Base-by-base conservation (phyloP, 225 moss, liverwort and hornwort genomes). In the Physcomitrellopsis africana region DNA sequence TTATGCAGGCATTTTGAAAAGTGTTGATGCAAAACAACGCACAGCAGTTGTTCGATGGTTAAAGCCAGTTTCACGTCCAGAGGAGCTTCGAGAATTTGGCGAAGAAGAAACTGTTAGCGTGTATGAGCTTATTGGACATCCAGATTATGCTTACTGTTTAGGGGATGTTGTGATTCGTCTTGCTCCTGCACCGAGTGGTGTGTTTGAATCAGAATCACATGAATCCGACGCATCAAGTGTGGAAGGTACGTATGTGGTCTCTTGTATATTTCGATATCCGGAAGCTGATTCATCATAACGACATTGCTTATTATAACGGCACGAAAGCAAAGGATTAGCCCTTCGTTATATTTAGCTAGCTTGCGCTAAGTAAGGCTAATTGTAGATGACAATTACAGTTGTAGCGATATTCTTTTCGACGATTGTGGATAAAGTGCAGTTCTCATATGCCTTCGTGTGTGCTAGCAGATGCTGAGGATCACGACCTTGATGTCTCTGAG, bases 161-260 rank as follows among this genome's bases (percentile, higher is more conserved):
- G 95, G 95, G 51, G 99, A 99, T 83, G 91, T 95, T 41, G 95
- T 99, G 24, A 89, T 99, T 81, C 95, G 99, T 69, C 80, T 95
- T 66, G 85, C 84, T 58, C 86, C 92, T 73, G 82, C 75, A 72
- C 56, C 84, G 42, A 70, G 84, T 68, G 81, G 37, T 58, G 57
- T n/a, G 63, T 82, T 81, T 44, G 83, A 72, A 43, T 49, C 60
- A 54, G 67, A 60, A 68, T 51, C 80, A 52, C 87, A 81, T 61
- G 69, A 76, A 52, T 85, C 86, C 27, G 90, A 90, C 69, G 76
- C 62, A 47, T 88, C 90, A 63, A 86, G 85, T 69, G 82, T 44
- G 24, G 90, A 89, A 71, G 93, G 92, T 79, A 67, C 58, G 42
- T 37, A 72, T 68, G 47, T 68, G 72, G 65, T 37, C 51, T 45